These are phyloP conservation scores for Prunus padus DNA, from an alignment of 306 rosid species.

Conservation along the genomic window DNA sequence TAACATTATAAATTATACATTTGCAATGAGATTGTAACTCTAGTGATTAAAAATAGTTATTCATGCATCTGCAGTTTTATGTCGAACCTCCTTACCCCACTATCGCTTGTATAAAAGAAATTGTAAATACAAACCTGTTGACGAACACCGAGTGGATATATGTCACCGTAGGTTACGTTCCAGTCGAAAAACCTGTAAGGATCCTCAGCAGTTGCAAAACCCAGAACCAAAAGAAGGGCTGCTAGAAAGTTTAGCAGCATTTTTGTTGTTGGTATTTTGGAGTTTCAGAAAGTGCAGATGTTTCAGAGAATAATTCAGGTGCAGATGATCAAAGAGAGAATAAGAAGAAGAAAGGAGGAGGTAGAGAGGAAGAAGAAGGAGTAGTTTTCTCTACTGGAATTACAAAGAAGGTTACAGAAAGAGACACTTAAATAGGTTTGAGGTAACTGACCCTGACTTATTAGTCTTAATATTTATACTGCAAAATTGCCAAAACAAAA, in stretches of 20 bases:
- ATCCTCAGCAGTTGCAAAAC: slow-evolving; percentile 38
- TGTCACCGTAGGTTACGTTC: slow-evolving; percentile 70
- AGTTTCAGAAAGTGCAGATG: not conserved
- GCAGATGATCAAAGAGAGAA: not conserved
- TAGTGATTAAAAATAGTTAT: too few species aligned
- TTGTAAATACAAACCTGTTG: slow-evolving; percentile 47
- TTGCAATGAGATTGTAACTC: too few species aligned
- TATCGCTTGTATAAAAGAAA: not conserved
- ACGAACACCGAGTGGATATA: slow-evolving; percentile 67
- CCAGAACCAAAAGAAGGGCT: slow-evolving; percentile 23
- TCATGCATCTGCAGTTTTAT: fast-evolving
- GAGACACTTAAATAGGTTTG: slow-evolving; percentile 6
- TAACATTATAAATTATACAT: too few species aligned
- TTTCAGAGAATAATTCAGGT: not conserved
- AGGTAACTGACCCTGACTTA: slow-evolving; percentile 9
- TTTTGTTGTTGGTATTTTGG: not conserved
- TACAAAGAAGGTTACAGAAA: slow-evolving; percentile 15
- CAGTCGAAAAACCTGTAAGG: slow-evolving; percentile 78
- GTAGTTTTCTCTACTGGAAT: not conserved
- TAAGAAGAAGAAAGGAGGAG: not conserved
- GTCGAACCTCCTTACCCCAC: fast-evolving
- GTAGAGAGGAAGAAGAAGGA: not conserved
- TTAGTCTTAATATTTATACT: not conserved
- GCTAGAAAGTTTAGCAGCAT: slow-evolving; percentile 13
- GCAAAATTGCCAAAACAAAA: too few species aligned